A percentile compares a stretch with the other conserved stretches of the same genome.
phyloP scores from a whole-genome alignment of 2,329 filamentous ascomycete species.

The Botrytis tulipae region DNA sequence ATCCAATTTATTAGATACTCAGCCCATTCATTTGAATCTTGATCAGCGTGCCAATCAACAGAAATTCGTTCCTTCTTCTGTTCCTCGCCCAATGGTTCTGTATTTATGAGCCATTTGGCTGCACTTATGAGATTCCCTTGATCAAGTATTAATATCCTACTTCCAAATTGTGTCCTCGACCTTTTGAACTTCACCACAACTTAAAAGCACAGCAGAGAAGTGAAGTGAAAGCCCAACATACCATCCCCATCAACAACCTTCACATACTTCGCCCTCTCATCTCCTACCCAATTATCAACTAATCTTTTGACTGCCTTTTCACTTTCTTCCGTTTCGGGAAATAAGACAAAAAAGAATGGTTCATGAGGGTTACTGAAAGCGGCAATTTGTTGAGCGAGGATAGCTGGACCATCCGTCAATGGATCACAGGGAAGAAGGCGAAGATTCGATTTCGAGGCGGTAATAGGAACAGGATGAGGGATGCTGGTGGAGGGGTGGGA shows the following conservation, averaged over 20 bases:
- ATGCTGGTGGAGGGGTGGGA: neutral
- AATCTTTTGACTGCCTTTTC: slow-evolving; percentile 25
- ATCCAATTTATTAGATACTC: slow-evolving; percentile 23
- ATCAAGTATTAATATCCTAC: neutral
- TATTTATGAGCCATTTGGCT: slow-evolving; percentile 17
- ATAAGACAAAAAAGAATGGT: slow-evolving; percentile 27
- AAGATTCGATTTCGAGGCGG: neutral
- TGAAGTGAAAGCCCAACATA: neutral
- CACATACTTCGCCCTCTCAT: slow-evolving; percentile 25
- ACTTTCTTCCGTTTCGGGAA: slow-evolving; percentile 22
- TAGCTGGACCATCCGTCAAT: slow-evolving; percentile 21
- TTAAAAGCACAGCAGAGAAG: neutral
- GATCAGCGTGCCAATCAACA: slow-evolving; percentile 28
- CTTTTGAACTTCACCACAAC: neutral
- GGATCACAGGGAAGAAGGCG: slow-evolving; percentile 11
- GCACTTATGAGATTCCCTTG: slow-evolving; percentile 15
- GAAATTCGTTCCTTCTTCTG: slow-evolving; percentile 23
- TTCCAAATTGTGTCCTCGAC: too few species aligned
- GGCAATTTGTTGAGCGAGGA: slow-evolving; percentile 24
- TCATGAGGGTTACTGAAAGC: slow-evolving; percentile 22
- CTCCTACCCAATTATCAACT: slow-evolving; percentile 25
- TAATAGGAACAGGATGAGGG: neutral
- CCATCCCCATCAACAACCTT: slow-evolving; percentile 28
- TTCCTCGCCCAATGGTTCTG: slow-evolving; percentile 17
- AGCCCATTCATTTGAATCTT: slow-evolving; percentile 26